Percentiles rank a stretch among this genome's conserved stretches.
These are phyloP conservation scores for Rhodotorula toruloides DNA, from an alignment of 768 basidiomycete genomes.

Conservation along the genomic window DNA sequence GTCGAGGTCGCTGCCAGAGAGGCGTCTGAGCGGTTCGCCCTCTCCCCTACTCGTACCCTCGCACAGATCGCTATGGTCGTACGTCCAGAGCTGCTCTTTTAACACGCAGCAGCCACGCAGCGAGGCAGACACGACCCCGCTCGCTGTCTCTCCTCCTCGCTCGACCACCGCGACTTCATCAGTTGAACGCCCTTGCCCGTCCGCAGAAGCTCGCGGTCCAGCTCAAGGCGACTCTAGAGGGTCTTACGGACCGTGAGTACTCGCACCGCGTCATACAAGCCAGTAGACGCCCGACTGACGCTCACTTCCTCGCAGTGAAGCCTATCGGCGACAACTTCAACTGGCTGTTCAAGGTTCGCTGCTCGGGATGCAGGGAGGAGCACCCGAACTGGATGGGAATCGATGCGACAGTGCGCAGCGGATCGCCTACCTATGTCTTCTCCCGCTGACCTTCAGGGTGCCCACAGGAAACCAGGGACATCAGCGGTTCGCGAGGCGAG, in stretches of 20 bases:
- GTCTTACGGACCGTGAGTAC: conserved; percentile 34
- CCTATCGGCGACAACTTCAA: conserved; percentile 38
- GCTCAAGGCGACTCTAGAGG: conserved; percentile 42
- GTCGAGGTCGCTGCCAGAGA: neutral
- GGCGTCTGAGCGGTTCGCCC: neutral
- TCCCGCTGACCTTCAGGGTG: too few species aligned
- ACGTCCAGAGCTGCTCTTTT: too few species aligned
- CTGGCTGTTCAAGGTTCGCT: conserved; percentile 37
- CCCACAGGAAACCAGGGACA: conserved; percentile 35
- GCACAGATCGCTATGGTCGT: too few species aligned
- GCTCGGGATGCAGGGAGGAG: conserved; percentile 38
- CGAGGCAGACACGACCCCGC: too few species aligned
- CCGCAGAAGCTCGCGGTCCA: conserved; percentile 40
- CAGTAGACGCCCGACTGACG: neutral
- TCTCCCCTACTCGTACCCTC: neutral
- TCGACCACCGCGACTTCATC: too few species aligned
- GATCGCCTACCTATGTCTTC: neutral
- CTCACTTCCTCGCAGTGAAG: neutral
- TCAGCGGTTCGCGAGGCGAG: conserved; percentile 40
- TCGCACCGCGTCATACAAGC: neutral
- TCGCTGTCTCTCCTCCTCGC: too few species aligned
- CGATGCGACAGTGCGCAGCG: conserved; percentile 35
- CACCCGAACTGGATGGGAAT: conserved; percentile 40
- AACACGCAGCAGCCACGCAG: too few species aligned
- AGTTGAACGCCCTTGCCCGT: too few species aligned